Base-by-base conservation (phyloP, 805 yeast species). In the Starmerella asiatica region DNA sequence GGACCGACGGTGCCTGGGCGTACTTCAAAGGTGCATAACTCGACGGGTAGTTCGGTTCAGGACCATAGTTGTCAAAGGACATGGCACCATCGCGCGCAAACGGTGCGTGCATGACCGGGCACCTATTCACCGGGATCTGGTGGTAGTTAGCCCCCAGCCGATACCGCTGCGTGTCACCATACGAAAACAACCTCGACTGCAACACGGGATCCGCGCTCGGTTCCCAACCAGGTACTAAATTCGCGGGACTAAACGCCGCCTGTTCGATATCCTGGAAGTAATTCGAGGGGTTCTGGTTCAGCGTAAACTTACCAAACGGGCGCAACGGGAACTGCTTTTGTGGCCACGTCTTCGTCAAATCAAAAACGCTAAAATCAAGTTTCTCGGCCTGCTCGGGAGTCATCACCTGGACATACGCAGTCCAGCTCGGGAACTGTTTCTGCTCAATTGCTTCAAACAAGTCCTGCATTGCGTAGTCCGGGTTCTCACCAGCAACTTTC, bases 191-290 rank as follows among this genome's bases (percentile, higher is more conserved):
- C 61, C 86, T 74, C 23, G 80, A 70, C 63, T 79, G 85, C 60
- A 79, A 65, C 17, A 79, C 84, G 19, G 84, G 82, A 60, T 79
- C 86, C 44, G 79, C 79, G 36, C 79, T 70, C 40, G 86, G 73
- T 63, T 77, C 82, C 66, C 76, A 71, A 55, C 75, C 79, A 33
- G 84, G 84, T 32, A 77, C 80, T 37, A 78, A 66, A 63, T 77
- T 80, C 40, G 76, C 63, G 36, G 86, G 88, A 23, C 79, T 62
- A 63, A 79, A 79, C 4, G 85, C 86, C 45, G 65, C 59, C 56
- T 70, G 75, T 54, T 68, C 76, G 53, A 65, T 64, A 49, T 59
- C 67, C 44, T 60, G 64, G 53, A 67, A 69, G 57, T 69, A 74
- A 60, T 74, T 74, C 40, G 62, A 59, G 31, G 75, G 75, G 59